phyloP scores from a whole-genome alignment of 306 rosid genomes.

The Canavalia ensiformis region DNA sequence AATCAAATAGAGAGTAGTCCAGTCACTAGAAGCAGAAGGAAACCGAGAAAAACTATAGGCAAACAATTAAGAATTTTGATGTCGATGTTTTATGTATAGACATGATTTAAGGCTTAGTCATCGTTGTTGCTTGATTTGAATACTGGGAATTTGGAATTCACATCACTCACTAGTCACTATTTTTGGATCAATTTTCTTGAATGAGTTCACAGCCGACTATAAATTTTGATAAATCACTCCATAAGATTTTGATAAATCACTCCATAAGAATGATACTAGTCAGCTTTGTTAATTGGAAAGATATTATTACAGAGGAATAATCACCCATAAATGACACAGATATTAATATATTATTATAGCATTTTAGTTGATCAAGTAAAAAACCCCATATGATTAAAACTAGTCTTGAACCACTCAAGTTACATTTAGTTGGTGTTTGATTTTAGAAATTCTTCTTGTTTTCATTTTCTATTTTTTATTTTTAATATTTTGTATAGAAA shows the following conservation, averaged over 20 bases:
- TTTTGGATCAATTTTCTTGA: slow-evolving; percentile 18
- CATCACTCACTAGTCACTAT: not conserved
- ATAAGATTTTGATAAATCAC: not conserved
- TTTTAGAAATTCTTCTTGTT: too few relatives aligned
- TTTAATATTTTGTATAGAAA: too few relatives aligned
- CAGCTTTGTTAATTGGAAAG: not conserved
- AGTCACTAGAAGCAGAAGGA: too few relatives aligned
- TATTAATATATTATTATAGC: not conserved
- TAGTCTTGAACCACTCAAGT: not conserved
- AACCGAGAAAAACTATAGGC: too few relatives aligned
- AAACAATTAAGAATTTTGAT: too few relatives aligned
- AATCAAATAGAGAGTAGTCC: too few relatives aligned
- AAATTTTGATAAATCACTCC: too few relatives aligned
- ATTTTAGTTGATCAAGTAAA: not conserved
- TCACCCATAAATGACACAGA: slow-evolving; percentile 8
- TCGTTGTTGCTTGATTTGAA: slow-evolving; percentile 2
- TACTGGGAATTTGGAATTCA: not conserved
- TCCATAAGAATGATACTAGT: slow-evolving; percentile 3
- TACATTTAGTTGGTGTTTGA: not conserved
- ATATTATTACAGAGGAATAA: not conserved
- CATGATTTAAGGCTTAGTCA: not conserved
- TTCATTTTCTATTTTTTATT: too few relatives aligned
- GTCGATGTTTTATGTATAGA: too few relatives aligned
- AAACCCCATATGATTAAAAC: slow-evolving; percentile 14
- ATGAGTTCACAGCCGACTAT: not conserved